Evolutionary conservation across 2,329 filamentous ascomycete genomes (phyloP).

Genomic region (Passalora sequoiae): DNA sequence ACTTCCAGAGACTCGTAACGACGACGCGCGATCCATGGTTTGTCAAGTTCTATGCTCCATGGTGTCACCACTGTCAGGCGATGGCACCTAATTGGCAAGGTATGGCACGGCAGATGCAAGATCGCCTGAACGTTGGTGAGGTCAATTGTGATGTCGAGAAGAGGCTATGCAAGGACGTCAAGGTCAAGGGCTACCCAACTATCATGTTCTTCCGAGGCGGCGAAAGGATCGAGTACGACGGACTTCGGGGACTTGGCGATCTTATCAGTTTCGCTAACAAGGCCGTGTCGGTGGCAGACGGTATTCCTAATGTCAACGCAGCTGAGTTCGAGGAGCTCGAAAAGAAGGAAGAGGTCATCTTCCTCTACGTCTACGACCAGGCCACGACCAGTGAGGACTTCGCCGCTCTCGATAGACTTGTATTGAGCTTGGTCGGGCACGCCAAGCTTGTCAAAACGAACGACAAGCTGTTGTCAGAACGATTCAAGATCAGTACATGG

Average conservation of each 20-base stretch:
- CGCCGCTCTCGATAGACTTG: conserved; percentile 75
- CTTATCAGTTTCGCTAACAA: conserved; percentile 82
- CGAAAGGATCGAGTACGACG: conserved; percentile 88
- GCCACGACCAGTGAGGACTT: conserved; percentile 93
- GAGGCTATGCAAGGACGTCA: conserved; percentile 86
- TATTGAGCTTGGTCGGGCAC: conserved; percentile 82
- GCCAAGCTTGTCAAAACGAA: conserved; percentile 90
- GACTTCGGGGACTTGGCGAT: conserved; percentile 86
- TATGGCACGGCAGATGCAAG: conserved; percentile 86
- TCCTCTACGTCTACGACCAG: conserved; percentile 95
- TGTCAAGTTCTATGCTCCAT: conserved; percentile 96
- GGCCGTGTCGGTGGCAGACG: conserved; percentile 69
- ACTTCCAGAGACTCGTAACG: conserved; percentile 79
- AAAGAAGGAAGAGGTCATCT: conserved; percentile 90
- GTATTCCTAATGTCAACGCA: conserved; percentile 75
- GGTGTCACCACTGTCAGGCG: conserved; percentile 93
- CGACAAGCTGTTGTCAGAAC: conserved; percentile 66
- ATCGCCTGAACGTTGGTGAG: conserved; percentile 84
- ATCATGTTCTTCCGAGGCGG: conserved; percentile 88
- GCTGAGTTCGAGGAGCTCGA: conserved; percentile 74
- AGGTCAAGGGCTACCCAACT: conserved; percentile 75
- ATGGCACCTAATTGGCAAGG: conserved; percentile 87
- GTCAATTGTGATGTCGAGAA: conserved; percentile 89
- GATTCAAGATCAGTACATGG: conserved; percentile 96
- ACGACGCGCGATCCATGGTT: conserved; percentile 92